Base-by-base conservation (phyloP, 1,139 yeast species). In the Blastobotrys petasosporus region DNA sequence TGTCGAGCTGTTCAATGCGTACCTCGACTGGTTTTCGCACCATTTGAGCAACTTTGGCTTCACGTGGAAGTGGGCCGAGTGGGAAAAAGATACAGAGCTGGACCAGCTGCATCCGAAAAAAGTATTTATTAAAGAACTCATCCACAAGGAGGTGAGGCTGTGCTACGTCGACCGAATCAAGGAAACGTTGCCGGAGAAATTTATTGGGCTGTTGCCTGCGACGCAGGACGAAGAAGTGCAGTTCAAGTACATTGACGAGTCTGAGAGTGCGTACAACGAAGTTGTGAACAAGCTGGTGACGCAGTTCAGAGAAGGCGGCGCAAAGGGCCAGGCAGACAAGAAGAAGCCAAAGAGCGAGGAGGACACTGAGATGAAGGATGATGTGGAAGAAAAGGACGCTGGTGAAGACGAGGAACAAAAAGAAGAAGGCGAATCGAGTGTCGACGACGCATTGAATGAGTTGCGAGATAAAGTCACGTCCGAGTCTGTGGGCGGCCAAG, bases 21-120 rank as follows among this genome's bases (percentile, higher is more conserved):
- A 79, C 55, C 70, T 87, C 59, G 94, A 86, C 64, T 94, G 98
- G 98, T 83, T 94, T 74, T 76, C 95, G 2, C 83, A 86, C 48
- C 98, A 94, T 66, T 77, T 94, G 61, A 84, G 95, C 56, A 92
- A 92, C 64, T 94, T 92, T 65, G 90, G 85, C 51, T 94, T 87
- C 66, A 85, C 92, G 39, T 94, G 99, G 99, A 88, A 88, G 62
- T 92, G 99, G 99, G 82, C 79, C 54, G 98, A 90, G 64, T 94
- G 98, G 98, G 60, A 51, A 3, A 64, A 58, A 10, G 53, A 58
- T 31, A 50, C 64, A 32, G 51, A 55, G 13, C 61, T 69, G 37
- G 65, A 69, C 4, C 62, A 57, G 4, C 77, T 76, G 57, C 92
- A 86, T 61, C 97, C 97, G 12, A 81, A 79, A 56, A 74, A 77